Percentiles rank a stretch among this genome's conserved stretches.
Conservation (phyloP, 768 basidiomycete species). For the Pleurotus giganteus region DNA sequence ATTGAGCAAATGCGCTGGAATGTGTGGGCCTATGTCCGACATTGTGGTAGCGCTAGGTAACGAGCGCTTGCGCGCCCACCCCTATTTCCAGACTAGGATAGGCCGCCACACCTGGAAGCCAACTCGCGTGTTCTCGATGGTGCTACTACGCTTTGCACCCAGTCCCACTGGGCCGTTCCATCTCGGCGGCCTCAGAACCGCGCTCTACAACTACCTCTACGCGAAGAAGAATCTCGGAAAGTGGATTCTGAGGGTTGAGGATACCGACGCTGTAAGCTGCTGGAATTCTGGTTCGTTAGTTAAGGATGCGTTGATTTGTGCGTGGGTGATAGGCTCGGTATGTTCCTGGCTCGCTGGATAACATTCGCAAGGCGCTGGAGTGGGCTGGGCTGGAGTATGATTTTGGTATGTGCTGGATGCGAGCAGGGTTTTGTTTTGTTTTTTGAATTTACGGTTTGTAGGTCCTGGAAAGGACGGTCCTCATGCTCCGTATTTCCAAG, state of each 20-base stretch:
- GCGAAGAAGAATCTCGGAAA: conserved; percentile 81
- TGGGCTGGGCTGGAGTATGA: conserved; percentile 96
- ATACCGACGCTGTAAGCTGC: conserved; percentile 81
- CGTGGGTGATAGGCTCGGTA: conserved; percentile 56
- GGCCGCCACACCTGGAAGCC: no score
- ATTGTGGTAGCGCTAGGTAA: no score
- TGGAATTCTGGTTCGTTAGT: background rate
- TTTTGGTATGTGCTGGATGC: conserved; percentile 76
- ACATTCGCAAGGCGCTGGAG: conserved; percentile 67
- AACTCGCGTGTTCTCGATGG: conserved; percentile 31
- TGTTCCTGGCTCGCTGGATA: conserved; percentile 84
- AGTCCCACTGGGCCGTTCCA: conserved; percentile 95
- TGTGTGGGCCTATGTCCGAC: no score
- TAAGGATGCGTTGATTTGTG: background rate
- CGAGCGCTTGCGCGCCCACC: no score
- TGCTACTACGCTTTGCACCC: conserved; percentile 88
- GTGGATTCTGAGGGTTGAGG: conserved; percentile 92
- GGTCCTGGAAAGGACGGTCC: conserved; percentile 78
- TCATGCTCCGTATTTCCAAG: conserved; percentile 87
- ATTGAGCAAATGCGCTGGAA: no score
- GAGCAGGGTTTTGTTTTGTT: background rate
- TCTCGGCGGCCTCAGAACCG: conserved; percentile 92
- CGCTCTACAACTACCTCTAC: conserved; percentile 87
- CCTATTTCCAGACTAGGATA: no score
- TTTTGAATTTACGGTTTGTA: conserved; percentile 25